These are phyloP conservation scores for Coemansia sp. DNA, from an alignment of 192 early-diverging fungal species.

Conservation along the genomic window DNA sequence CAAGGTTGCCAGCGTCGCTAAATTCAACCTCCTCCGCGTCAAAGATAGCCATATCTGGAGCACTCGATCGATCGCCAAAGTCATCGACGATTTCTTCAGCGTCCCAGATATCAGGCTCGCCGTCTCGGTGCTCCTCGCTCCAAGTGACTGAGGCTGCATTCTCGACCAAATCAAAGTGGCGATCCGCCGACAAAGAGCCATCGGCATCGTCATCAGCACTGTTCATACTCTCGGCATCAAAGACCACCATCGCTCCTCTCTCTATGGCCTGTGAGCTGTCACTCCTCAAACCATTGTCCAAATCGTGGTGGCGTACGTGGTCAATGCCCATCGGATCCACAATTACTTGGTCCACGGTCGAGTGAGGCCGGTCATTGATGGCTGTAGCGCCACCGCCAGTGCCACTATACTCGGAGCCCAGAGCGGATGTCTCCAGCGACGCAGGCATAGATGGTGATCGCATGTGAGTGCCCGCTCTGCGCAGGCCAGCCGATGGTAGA, in stretches of 20 bases:
- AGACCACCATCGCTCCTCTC: not conserved
- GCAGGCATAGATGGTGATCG: conserved; percentile 30
- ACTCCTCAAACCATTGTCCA: not conserved
- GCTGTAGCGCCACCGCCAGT: not conserved
- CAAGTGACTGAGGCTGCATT: conserved; percentile 30
- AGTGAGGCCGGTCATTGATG: conserved; percentile 15
- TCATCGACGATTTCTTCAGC: conserved; percentile 28
- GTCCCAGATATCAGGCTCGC: conserved; percentile 20
- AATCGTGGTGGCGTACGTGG: not conserved
- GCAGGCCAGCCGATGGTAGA: conserved; percentile 13
- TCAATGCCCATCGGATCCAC: conserved; percentile 4
- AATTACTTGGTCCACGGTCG: conserved; percentile 7
- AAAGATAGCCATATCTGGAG: not conserved
- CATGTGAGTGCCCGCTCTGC: conserved; percentile 9
- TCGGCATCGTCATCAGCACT: conserved; percentile 14
- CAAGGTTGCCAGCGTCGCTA: not conserved
- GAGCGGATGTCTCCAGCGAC: conserved; percentile 1
- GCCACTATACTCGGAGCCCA: conserved; percentile 5
- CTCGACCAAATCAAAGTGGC: conserved; percentile 42
- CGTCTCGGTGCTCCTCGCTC: not conserved
- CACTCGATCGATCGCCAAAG: not conserved
- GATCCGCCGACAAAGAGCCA: not conserved
- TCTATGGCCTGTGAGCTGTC: not conserved
- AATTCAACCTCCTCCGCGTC: conserved; percentile 17
- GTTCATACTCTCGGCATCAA: conserved; percentile 33